phyloP scores from a whole-genome alignment of 2,329 filamentous ascomycete genomes.

The Nigrospora oryzae region DNA sequence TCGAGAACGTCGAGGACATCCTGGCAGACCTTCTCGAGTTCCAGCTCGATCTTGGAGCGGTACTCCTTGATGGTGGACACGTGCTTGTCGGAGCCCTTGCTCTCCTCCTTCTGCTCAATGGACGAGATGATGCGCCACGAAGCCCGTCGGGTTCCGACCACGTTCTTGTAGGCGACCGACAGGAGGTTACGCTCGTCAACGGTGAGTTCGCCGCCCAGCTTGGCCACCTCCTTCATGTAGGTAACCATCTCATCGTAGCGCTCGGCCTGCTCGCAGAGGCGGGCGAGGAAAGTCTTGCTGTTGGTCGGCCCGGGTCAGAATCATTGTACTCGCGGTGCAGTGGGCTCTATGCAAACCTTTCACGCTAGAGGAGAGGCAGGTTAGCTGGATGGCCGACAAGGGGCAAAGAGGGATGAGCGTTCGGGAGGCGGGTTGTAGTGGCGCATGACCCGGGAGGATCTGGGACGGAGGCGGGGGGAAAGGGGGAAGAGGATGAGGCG shows the following conservation, averaged over 20 bases:
- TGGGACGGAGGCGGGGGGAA: too few species aligned
- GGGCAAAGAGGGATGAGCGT: too few species aligned
- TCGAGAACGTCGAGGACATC: slow-evolving; percentile 94
- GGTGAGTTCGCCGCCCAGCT: slow-evolving; percentile 70
- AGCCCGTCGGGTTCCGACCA: slow-evolving; percentile 91
- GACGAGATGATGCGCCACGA: slow-evolving; percentile 98
- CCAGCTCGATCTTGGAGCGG: slow-evolving; percentile 95
- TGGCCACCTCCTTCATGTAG: slow-evolving; percentile 99
- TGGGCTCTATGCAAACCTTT: slow-evolving; percentile 46
- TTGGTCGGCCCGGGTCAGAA: slow-evolving; percentile 13
- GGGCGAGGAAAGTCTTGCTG: slow-evolving; percentile 99
- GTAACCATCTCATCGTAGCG: slow-evolving; percentile 99
- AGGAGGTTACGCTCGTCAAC: slow-evolving; percentile 98
- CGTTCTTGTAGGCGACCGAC: slow-evolving; percentile 98
- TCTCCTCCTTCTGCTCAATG: slow-evolving; percentile 99
- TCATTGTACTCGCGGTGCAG: too few species aligned
- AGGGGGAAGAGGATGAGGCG: too few species aligned
- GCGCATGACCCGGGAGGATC: too few species aligned
- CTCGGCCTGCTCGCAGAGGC: slow-evolving; percentile 99
- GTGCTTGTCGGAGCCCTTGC: slow-evolving; percentile 91
- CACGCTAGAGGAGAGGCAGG: slow-evolving; percentile 43
- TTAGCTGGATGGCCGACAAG: slow-evolving; percentile 9
- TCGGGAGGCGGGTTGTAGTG: too few species aligned
- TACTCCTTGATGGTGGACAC: slow-evolving; percentile 93
- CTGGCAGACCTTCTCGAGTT: slow-evolving; percentile 95